Percentiles rank a stretch among this genome's conserved stretches.
phyloP scores from a whole-genome alignment of 2,329 filamentous ascomycete genomes.

The Stagonosporopsis vannaccii region DNA sequence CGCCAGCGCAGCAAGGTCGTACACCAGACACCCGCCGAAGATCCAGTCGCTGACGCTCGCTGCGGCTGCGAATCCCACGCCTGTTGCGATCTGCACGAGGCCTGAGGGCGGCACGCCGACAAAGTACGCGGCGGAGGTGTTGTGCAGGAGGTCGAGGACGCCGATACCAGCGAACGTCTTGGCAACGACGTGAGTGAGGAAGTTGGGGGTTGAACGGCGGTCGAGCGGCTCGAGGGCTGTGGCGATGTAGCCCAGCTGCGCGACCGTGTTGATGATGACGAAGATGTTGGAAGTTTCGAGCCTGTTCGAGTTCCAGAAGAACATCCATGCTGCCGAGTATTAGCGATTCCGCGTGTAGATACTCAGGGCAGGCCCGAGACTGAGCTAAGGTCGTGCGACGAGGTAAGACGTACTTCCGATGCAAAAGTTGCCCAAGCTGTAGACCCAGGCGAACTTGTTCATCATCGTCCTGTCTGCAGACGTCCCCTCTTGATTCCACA shows the following conservation, averaged over 20 bases:
- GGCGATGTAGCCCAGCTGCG: constrained; percentile 63
- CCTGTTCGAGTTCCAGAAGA: constrained; percentile 65
- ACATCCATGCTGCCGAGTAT: constrained; percentile 61
- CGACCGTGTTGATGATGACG: constrained; percentile 62
- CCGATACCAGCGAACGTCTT: constrained; percentile 69
- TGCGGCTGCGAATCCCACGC: constrained; percentile 60
- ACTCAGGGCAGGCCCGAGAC: background rate
- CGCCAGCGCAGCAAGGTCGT: constrained; percentile 63
- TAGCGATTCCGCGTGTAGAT: background rate
- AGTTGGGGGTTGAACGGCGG: constrained; percentile 56
- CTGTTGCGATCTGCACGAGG: constrained; percentile 61
- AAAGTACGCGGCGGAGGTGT: constrained; percentile 64
- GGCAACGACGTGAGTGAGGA: constrained; percentile 65
- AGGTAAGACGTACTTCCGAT: constrained; percentile 59
- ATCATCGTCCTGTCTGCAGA: constrained; percentile 58
- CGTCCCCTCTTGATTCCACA: constrained; percentile 59
- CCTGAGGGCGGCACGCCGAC: constrained; percentile 56
- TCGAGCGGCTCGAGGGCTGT: constrained; percentile 60
- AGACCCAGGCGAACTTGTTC: constrained; percentile 63
- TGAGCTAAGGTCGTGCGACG: background rate
- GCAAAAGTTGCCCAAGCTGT: constrained; percentile 64
- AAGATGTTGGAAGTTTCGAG: constrained; percentile 63
- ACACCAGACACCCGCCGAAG: constrained; percentile 65
- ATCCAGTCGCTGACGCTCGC: constrained; percentile 65
- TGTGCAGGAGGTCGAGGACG: constrained; percentile 66